Evolutionary conservation across 257 asterid species (phyloP).

Genomic region (Penstemon newberryi): DNA sequence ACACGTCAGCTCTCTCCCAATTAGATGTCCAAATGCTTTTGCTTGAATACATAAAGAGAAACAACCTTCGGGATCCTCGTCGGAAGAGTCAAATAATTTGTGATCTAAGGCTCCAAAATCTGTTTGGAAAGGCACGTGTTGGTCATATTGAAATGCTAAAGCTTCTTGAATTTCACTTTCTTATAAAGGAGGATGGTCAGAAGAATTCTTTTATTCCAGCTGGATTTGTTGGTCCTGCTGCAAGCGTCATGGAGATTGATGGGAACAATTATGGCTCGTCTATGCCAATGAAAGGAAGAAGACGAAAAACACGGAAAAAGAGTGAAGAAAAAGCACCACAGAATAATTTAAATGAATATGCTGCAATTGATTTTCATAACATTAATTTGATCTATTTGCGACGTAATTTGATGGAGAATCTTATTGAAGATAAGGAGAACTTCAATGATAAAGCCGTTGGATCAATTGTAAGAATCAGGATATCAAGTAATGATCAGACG

Average conservation of each 20-base stretch:
- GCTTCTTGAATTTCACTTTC: slow-evolving; percentile 80
- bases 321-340: slow-evolving; percentile 51
- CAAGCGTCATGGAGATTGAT: slow-evolving; percentile 36
- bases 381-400: slow-evolving; percentile 75
- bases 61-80: slow-evolving; percentile 75
- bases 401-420: slow-evolving; percentile 73
- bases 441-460: slow-evolving; percentile 69
- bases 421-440: slow-evolving; percentile 56
- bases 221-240: slow-evolving; percentile 50
- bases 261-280: slow-evolving; percentile 33
- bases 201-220: slow-evolving; percentile 55
- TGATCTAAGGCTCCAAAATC: slow-evolving; percentile 65
- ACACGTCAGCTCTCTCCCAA: slow-evolving; percentile 56
- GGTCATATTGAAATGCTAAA: slow-evolving; percentile 80
- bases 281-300: slow-evolving; percentile 41
- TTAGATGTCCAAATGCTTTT: slow-evolving; percentile 65
- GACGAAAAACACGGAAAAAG: slow-evolving; percentile 57
- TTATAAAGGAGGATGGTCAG: slow-evolving; percentile 49
- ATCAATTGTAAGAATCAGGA: slow-evolving; percentile 75
- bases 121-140: slow-evolving; percentile 73
- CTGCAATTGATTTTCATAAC: slow-evolving; percentile 87
- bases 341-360: slow-evolving; percentile 64
- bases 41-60: slow-evolving; percentile 64
- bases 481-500: slow-evolving; percentile 69
- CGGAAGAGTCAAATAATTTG: slow-evolving; percentile 71